Conservation (phyloP, 2,329 filamentous ascomycete species). For the Cladosporium sp. region DNA sequence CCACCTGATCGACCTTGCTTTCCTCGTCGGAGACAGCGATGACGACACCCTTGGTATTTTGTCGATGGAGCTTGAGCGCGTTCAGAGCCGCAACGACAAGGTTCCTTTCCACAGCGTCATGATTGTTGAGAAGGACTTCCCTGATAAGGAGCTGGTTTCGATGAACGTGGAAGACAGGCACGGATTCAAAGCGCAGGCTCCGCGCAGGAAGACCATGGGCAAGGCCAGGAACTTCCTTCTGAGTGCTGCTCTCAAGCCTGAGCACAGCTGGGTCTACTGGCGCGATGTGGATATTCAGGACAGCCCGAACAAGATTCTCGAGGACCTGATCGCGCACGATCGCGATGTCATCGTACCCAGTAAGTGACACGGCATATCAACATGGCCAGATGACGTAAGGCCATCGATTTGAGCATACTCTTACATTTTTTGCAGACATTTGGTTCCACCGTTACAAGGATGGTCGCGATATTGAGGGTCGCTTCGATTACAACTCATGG, state of each 20-base stretch:
- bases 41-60: slow-evolving; percentile 91
- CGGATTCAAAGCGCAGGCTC: slow-evolving; percentile 80
- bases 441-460: slow-evolving; percentile 90
- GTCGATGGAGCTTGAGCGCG: slow-evolving; percentile 76
- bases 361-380: slow-evolving; percentile 49
- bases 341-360: slow-evolving; percentile 91
- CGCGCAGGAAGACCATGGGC: slow-evolving; percentile 84
- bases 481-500: slow-evolving; percentile 99
- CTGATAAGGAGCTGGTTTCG: slow-evolving; percentile 47
- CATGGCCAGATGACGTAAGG: background rate
- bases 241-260: slow-evolving; percentile 75
- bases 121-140: slow-evolving; percentile 88
- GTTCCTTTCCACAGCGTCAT: slow-evolving; percentile 80
- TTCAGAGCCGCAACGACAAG: slow-evolving; percentile 73
- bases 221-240: slow-evolving; percentile 89
- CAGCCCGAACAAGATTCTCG: slow-evolving; percentile 78
- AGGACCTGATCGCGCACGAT: slow-evolving; percentile 94
- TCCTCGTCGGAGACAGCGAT: slow-evolving; percentile 84
- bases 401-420: no score
- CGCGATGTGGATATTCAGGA: slow-evolving; percentile 95
- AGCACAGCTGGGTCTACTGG: slow-evolving; percentile 99
- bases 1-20: slow-evolving; percentile 88
- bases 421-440: slow-evolving; percentile 59
- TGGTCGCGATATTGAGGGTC: slow-evolving; percentile 82
- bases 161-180: slow-evolving; percentile 82